phyloP scores from a whole-genome alignment of 805 yeast genomes.

The Wickerhamia fluorescens region DNA sequence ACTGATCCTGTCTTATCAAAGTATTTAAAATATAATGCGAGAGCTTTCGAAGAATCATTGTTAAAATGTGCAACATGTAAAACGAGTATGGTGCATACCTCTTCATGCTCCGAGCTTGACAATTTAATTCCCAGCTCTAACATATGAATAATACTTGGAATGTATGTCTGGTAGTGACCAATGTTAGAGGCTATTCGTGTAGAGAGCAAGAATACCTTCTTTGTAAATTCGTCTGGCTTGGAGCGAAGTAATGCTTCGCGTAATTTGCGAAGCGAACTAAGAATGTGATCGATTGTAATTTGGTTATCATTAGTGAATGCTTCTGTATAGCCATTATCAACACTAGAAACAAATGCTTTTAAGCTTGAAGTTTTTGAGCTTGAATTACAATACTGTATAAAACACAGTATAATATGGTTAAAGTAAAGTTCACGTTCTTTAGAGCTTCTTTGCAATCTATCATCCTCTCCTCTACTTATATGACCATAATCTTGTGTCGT shows the following conservation, averaged over 20 bases:
- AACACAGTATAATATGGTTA: conserved; percentile 25
- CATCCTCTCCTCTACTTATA: conserved; percentile 55
- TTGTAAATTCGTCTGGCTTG: conserved; percentile 31
- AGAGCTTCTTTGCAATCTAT: conserved; percentile 38
- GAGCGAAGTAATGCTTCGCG: conserved; percentile 47
- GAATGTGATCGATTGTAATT: conserved; percentile 17
- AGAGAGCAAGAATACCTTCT: conserved; percentile 43
- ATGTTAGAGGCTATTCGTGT: conserved; percentile 37
- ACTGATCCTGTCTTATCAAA: conserved; percentile 9
- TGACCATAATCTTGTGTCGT: conserved; percentile 37
- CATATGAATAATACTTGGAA: conserved; percentile 45
- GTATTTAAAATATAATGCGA: conserved; percentile 22
- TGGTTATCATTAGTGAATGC: not conserved
- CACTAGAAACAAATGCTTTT: too few species aligned
- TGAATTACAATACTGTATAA: conserved; percentile 24
- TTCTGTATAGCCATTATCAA: conserved; percentile 3
- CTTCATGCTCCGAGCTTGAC: conserved; percentile 24
- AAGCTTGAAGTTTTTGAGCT: too few species aligned
- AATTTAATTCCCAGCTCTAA: conserved; percentile 14
- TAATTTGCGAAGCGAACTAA: conserved; percentile 38
- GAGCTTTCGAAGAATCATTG: conserved; percentile 23
- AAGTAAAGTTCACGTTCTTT: conserved; percentile 36
- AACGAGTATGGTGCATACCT: conserved; percentile 34
- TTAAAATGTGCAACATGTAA: conserved; percentile 41
- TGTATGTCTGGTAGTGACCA: conserved; percentile 47